phyloP scores from a whole-genome alignment of 2,329 filamentous ascomycete species.

The Neospermospora avenae region DNA sequence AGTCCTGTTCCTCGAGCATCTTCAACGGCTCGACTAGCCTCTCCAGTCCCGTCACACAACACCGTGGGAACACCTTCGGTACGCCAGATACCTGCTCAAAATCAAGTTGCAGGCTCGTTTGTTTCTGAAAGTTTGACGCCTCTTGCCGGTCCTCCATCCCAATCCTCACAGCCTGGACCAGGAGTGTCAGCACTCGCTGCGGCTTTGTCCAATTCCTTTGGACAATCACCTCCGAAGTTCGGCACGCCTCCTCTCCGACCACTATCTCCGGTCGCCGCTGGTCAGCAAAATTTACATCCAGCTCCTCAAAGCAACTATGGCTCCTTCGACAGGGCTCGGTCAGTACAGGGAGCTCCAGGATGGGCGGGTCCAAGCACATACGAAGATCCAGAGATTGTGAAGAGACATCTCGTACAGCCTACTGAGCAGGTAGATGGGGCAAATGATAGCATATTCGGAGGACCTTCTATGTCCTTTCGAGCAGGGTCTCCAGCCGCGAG shows the following conservation, averaged over 20 bases:
- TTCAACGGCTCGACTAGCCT: conserved; percentile 58
- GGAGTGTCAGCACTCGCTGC: conserved; percentile 85
- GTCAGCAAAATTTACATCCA: conserved; percentile 37
- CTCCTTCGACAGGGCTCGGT: conserved; percentile 70
- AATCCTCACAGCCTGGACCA: conserved; percentile 66
- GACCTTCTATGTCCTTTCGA: conserved; percentile 38
- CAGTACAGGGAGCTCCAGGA: conserved; percentile 39
- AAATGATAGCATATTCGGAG: conserved; percentile 30
- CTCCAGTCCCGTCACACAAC: conserved; percentile 47
- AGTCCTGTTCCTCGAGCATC: conserved; percentile 56
- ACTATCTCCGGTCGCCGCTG: conserved; percentile 53
- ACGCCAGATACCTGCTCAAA: conserved; percentile 46
- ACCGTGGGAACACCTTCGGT: conserved; percentile 45
- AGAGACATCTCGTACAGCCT: conserved; percentile 81
- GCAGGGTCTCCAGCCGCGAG: conserved; percentile 35
- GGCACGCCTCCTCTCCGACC: conserved; percentile 60
- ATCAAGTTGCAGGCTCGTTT: conserved; percentile 35
- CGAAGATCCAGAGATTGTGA: conserved; percentile 90
- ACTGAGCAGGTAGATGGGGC: conserved; percentile 39
- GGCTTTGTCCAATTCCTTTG: conserved; percentile 74
- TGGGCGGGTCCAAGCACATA: conserved; percentile 56
- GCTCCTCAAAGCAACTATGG: conserved; percentile 73
- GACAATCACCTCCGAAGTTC: conserved; percentile 65
- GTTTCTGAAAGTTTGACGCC: conserved; percentile 53
- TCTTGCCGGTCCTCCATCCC: conserved; percentile 56